Conservation (phyloP, 345 rosid species). For the Moricandia arvensis region DNA sequence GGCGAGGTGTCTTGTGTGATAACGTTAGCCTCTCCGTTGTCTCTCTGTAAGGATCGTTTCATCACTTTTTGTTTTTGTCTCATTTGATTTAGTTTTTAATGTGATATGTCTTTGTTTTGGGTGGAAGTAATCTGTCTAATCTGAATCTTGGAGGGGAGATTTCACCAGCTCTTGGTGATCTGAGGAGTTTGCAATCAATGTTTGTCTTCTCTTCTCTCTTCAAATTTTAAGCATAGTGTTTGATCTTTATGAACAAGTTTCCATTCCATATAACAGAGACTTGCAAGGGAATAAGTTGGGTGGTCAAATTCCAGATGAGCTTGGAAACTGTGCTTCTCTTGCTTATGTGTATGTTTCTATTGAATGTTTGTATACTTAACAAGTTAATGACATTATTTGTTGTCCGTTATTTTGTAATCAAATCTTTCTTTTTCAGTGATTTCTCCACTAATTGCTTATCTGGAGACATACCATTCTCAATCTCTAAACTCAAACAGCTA, state of each 20-base stretch:
- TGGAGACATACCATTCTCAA: slow-evolving; percentile 90
- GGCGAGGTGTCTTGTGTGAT: slow-evolving; percentile 91
- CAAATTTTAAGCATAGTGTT: neutral
- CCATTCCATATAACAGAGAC: slow-evolving; percentile 48
- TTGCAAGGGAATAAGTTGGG: slow-evolving; percentile 70
- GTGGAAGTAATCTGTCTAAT: slow-evolving; percentile 68
- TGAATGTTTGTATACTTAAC: neutral
- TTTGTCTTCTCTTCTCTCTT: slow-evolving; percentile 13
- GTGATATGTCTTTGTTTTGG: neutral
- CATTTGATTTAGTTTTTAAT: neutral
- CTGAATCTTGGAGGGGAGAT: slow-evolving; percentile 87
- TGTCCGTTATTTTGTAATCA: neutral
- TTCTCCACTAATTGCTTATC: slow-evolving; percentile 60
- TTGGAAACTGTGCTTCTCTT: slow-evolving; percentile 79
- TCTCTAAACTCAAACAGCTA: slow-evolving; percentile 78
- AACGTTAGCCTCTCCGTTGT: slow-evolving; percentile 56
- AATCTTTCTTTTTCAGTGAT: slow-evolving; percentile 53
- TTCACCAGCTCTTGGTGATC: slow-evolving; percentile 78
- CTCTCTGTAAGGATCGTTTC: slow-evolving; percentile 57
- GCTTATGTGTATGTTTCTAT: slow-evolving; percentile 47
- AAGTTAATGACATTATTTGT: neutral
- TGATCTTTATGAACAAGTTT: neutral
- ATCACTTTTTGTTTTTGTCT: neutral
- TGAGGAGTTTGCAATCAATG: slow-evolving; percentile 72
- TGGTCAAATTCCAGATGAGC: slow-evolving; percentile 94